These are phyloP conservation scores for Tylopilus balloui DNA, from an alignment of 768 basidiomycete species.

Conservation along the genomic window DNA sequence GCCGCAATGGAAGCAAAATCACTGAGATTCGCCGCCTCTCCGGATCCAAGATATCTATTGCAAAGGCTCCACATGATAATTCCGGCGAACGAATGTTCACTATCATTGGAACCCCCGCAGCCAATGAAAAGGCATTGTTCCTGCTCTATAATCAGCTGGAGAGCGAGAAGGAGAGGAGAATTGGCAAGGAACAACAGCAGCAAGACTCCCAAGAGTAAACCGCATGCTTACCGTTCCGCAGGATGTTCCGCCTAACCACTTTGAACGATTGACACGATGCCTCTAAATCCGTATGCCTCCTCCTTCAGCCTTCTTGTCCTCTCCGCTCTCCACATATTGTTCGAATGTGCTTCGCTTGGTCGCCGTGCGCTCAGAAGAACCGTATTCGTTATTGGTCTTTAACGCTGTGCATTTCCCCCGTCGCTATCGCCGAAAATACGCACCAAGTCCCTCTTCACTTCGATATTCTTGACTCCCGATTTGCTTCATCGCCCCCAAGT, in stretches of 20 bases:
- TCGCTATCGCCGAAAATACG: constrained; percentile 22
- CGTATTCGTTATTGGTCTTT: constrained; percentile 23
- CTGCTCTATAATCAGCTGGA: constrained; percentile 95
- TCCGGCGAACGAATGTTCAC: constrained; percentile 99
- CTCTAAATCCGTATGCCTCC: constrained; percentile 24
- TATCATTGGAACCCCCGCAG: constrained; percentile 92
- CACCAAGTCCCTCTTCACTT: constrained; percentile 17
- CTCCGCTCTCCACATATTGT: constrained; percentile 12
- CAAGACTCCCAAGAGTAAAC: constrained; percentile 58
- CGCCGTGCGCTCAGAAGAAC: constrained; percentile 13
- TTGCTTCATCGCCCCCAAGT: constrained; percentile 15
- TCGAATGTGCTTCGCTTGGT: constrained; percentile 9
- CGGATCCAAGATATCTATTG: constrained; percentile 97
- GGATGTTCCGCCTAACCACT: neutral
- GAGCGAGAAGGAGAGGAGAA: constrained; percentile 92
- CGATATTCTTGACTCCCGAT: constrained; percentile 29
- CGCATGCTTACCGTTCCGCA: neutral
- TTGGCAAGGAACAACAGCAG: constrained; percentile 78
- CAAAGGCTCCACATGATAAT: constrained; percentile 98
- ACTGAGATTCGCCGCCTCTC: constrained; percentile 98
- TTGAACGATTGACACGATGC: constrained; percentile 17
- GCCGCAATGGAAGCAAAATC: constrained; percentile 95
- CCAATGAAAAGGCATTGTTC: constrained; percentile 97
- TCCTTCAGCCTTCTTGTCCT: constrained; percentile 29
- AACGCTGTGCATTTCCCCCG: constrained; percentile 22